Conservation (phyloP, 1,284 basidiomycete genomes). For the Fomitiporia mediterranea region DNA sequence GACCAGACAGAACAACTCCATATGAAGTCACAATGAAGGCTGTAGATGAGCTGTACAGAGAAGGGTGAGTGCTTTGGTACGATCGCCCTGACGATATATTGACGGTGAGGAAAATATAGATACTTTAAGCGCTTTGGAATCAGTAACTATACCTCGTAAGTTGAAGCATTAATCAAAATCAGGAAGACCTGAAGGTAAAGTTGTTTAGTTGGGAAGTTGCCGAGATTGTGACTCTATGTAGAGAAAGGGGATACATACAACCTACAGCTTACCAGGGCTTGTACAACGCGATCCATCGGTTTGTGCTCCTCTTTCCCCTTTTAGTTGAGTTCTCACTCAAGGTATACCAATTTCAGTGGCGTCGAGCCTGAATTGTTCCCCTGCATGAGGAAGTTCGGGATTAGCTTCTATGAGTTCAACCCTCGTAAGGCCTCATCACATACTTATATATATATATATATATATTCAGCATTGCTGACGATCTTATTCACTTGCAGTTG, state of each 20-base stretch:
- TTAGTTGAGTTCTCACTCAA: neutral
- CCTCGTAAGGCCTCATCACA: conserved; percentile 30
- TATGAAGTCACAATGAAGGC: conserved; percentile 45
- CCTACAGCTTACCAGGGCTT: conserved; percentile 65
- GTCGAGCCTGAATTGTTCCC: conserved; percentile 61
- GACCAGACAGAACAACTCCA: conserved; percentile 44
- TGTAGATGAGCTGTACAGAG: conserved; percentile 30
- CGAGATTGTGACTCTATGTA: conserved; percentile 55
- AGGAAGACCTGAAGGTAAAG: neutral
- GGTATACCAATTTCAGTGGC: conserved; percentile 23
- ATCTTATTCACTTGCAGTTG: conserved; percentile 28
- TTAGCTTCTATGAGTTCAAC: conserved; percentile 57
- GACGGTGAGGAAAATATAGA: conserved; percentile 1
- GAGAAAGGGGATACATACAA: conserved; percentile 49
- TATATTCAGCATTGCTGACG: too few relatives aligned
- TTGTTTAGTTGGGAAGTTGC: conserved; percentile 52
- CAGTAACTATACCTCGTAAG: conserved; percentile 44
- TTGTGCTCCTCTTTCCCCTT: neutral
- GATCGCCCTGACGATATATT: neutral
- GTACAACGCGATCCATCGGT: conserved; percentile 48
- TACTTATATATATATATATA: too few relatives aligned
- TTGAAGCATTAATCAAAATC: conserved; percentile 4
- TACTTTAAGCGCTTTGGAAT: conserved; percentile 41
- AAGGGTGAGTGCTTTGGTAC: neutral
- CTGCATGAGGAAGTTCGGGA: conserved; percentile 57